Evolutionary conservation across 129 eudicot species (phyloP).

Genomic region (Lonicera japonica): DNA sequence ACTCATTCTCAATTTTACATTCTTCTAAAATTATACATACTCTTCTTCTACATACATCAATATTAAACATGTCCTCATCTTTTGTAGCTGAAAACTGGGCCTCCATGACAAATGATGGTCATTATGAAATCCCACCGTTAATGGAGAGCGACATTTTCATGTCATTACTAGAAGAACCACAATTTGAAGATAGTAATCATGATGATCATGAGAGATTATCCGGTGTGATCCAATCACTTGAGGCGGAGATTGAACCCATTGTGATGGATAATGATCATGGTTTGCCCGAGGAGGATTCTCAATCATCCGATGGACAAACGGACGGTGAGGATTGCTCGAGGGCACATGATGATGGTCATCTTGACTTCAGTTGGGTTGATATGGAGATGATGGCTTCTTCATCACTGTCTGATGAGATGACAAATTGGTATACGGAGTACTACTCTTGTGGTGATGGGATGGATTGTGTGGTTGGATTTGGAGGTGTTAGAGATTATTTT

Average conservation of each 20-base stretch:
- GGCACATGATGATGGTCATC: background rate
- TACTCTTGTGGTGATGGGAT: background rate
- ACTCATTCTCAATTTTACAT: background rate
- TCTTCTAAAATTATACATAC: background rate
- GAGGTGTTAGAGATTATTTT: background rate
- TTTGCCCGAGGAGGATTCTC: too few relatives aligned
- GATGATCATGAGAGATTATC: background rate
- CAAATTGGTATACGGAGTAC: slow-evolving; percentile 4
- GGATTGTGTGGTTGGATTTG: slow-evolving; percentile 1
- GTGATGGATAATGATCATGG: background rate
- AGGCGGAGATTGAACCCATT: background rate
- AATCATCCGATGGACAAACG: background rate
- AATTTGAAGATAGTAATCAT: background rate
- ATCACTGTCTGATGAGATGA: slow-evolving; percentile 8
- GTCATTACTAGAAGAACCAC: slow-evolving; percentile 1
- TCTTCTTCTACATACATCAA: background rate
- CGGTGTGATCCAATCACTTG: background rate
- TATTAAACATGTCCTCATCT: background rate
- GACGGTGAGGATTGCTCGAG: slow-evolving; percentile 5
- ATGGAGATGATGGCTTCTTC: slow-evolving; percentile 17
- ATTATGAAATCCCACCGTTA: background rate
- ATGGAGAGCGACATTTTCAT: background rate
- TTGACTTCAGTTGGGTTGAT: slow-evolving; percentile 29
- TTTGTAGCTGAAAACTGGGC: background rate
- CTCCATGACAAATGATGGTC: background rate